Conservation (phyloP, 2,329 filamentous ascomycete genomes). For the Fusarium neocosmosporiellum region DNA sequence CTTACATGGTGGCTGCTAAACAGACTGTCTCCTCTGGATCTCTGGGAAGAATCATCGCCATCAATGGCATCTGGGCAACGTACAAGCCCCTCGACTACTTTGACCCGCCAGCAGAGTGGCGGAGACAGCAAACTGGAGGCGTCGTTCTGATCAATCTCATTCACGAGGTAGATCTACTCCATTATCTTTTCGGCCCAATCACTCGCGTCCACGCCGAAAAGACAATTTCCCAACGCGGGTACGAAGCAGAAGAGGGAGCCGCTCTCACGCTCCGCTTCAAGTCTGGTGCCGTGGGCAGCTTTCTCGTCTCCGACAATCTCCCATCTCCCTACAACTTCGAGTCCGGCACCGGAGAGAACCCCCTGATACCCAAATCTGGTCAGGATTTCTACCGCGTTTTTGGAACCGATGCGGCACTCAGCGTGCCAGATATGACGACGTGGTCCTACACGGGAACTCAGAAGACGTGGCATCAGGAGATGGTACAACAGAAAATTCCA, state of each 20-base stretch:
- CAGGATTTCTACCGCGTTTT: conserved; percentile 66
- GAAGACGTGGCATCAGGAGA: conserved; percentile 55
- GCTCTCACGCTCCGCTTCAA: conserved; percentile 64
- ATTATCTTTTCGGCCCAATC: conserved; percentile 66
- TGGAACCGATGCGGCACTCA: conserved; percentile 61
- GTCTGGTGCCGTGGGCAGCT: conserved; percentile 66
- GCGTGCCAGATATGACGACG: conserved; percentile 63
- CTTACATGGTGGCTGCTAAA: conserved; percentile 63
- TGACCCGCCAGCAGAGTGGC: conserved; percentile 59
- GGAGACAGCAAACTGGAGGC: conserved; percentile 55
- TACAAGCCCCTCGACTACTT: conserved; percentile 65
- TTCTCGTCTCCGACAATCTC: conserved; percentile 64
- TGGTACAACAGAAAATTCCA: conserved; percentile 46
- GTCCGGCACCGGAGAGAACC: conserved; percentile 68
- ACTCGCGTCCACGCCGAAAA: conserved; percentile 62
- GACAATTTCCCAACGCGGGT: conserved; percentile 55
- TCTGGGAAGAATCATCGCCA: conserved; percentile 61
- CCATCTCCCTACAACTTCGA: conserved; percentile 67
- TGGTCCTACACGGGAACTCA: conserved; percentile 56
- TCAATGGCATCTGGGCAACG: conserved; percentile 66
- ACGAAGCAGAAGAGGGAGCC: conserved; percentile 66
- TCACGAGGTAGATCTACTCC: conserved; percentile 70
- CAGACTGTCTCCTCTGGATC: conserved; percentile 51
- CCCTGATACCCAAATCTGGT: conserved; percentile 56
- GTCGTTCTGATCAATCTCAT: conserved; percentile 68